Evolutionary conservation across 108 stramenopile genomes (phyloP).

Genomic region (Chaetoceros tenuissimus): DNA sequence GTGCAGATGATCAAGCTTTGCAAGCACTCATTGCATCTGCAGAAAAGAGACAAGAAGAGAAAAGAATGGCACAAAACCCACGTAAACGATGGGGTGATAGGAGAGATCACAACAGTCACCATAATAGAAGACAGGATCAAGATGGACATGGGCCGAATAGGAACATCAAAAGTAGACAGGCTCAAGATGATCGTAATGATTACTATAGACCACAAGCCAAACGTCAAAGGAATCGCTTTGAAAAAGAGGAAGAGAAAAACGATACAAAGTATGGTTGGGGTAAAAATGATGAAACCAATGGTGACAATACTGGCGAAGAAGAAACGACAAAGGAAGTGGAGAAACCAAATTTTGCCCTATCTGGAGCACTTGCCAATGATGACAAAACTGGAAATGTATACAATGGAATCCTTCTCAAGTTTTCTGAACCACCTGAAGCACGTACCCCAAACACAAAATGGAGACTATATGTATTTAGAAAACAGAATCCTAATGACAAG

Average conservation of each 20-base stretch:
- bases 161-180: no score
- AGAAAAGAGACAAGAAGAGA: neutral
- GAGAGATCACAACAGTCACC: neutral
- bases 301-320: neutral
- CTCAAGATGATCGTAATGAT: no score
- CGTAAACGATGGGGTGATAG: neutral
- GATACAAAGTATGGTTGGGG: neutral
- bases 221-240: no score
- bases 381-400: slow-evolving; percentile 75
- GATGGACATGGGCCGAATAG: no score
- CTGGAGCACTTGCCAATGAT: slow-evolving; percentile 94
- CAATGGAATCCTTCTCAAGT: slow-evolving; percentile 91
- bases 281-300: neutral
- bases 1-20: neutral
- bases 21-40: neutral
- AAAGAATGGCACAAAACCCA: neutral
- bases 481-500: slow-evolving; percentile 5
- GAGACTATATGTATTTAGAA: slow-evolving; percentile 92
- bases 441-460: slow-evolving; percentile 82
- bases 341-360: slow-evolving; percentile 87
- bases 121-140: no score
- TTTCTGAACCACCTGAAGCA: slow-evolving; percentile 93
- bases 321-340: slow-evolving; percentile 1
- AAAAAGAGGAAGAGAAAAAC: no score
- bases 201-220: no score